A percentile compares a stretch with the other conserved stretches of the same genome.
Conservation (phyloP, 2,329 filamentous ascomycete genomes). For the Fusarium sp. region DNA sequence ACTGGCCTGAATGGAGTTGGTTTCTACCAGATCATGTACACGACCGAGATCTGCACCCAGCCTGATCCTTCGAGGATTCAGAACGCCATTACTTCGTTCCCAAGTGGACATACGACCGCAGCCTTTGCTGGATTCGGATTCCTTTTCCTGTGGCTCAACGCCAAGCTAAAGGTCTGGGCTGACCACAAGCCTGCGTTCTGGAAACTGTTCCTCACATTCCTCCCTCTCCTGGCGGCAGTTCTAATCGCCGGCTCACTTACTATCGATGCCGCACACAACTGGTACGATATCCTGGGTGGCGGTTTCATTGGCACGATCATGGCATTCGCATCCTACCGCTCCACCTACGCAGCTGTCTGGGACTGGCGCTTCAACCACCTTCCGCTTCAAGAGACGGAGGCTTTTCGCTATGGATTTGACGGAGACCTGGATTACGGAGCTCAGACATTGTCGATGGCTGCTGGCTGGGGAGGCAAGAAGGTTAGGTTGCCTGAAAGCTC, state of each 20-base stretch:
- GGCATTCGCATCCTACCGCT: slow-evolving; percentile 73
- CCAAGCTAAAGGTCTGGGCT: slow-evolving; percentile 77
- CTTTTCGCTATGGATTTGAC: slow-evolving; percentile 50
- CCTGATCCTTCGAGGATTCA: slow-evolving; percentile 68
- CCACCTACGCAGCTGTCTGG: slow-evolving; percentile 76
- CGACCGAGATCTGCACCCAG: slow-evolving; percentile 70
- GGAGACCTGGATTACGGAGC: slow-evolving; percentile 34
- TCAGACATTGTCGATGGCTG: slow-evolving; percentile 45
- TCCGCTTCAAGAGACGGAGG: slow-evolving; percentile 62
- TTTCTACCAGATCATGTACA: slow-evolving; percentile 73
- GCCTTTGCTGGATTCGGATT: slow-evolving; percentile 75
- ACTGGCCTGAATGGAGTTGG: slow-evolving; percentile 62
- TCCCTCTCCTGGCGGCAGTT: slow-evolving; percentile 71
- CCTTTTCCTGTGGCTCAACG: slow-evolving; percentile 76
- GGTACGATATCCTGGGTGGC: slow-evolving; percentile 77
- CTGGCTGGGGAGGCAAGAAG: slow-evolving; percentile 47
- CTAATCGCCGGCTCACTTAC: slow-evolving; percentile 73
- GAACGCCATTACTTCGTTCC: slow-evolving; percentile 74
- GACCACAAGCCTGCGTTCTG: slow-evolving; percentile 76
- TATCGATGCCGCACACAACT: slow-evolving; percentile 76
- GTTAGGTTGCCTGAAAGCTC: slow-evolving; percentile 30
- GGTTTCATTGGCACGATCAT: slow-evolving; percentile 72
- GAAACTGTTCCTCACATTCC: slow-evolving; percentile 71
- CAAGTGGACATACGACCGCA: slow-evolving; percentile 75
- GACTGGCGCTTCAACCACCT: slow-evolving; percentile 78